phyloP scores from a whole-genome alignment of 2,329 filamentous ascomycete species.

The Aureobasidium mangrovei region DNA sequence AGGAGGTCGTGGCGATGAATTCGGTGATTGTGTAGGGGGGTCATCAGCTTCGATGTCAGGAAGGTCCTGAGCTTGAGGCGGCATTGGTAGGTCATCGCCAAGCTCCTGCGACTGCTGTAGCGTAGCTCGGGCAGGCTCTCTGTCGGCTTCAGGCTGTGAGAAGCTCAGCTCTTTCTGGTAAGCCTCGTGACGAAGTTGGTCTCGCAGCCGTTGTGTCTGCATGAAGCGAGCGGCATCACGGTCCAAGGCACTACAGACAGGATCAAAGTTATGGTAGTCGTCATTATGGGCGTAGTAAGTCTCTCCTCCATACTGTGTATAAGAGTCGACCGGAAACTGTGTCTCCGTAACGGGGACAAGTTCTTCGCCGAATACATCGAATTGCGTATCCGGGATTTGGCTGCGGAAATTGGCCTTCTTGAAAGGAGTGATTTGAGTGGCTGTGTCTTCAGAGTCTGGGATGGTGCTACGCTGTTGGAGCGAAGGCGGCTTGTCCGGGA shows the following conservation, averaged over 20 bases:
- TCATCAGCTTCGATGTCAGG: not conserved
- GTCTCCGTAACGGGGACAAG: not conserved
- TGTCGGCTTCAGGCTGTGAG: not conserved
- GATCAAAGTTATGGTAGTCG: conserved; percentile 13
- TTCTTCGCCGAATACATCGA: conserved; percentile 11
- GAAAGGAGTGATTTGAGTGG: not conserved
- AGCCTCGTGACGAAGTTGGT: not conserved
- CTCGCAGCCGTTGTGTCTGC: conserved; percentile 14
- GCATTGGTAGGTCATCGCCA: not conserved
- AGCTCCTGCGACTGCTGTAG: conserved; percentile 1
- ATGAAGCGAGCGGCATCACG: conserved; percentile 15
- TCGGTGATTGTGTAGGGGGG: conserved; percentile 1
- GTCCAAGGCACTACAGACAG: conserved; percentile 16
- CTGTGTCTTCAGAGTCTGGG: conserved; percentile 9
- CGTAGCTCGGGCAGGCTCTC: not conserved
- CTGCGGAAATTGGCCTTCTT: conserved; percentile 1
- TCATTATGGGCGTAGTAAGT: conserved; percentile 4
- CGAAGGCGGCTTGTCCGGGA: not conserved
- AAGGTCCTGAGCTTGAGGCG: not conserved
- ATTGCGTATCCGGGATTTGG: conserved; percentile 16
- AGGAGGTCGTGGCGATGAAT: not conserved
- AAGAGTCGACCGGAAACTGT: not conserved
- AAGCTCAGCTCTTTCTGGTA: not conserved
- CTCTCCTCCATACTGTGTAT: not conserved
- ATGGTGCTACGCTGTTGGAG: conserved; percentile 6